These are phyloP conservation scores for Mollisia scopiformis DNA, from an alignment of 2,329 filamentous ascomycete species.

Conservation along the genomic window DNA sequence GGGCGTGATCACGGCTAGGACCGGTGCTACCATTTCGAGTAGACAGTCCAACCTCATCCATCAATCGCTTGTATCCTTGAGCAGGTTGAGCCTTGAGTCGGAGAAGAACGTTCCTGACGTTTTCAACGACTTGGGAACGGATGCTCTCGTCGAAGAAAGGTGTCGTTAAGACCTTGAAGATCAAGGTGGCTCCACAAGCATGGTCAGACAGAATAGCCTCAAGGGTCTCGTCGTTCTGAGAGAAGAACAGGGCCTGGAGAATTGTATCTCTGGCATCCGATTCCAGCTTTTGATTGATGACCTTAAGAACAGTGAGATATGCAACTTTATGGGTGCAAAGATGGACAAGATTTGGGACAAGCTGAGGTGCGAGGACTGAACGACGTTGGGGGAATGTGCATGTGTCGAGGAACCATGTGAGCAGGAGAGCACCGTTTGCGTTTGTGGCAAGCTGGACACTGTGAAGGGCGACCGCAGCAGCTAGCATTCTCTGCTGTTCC, in stretches of 20 bases:
- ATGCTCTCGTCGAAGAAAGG: conserved; percentile 96
- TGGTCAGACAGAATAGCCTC: conserved; percentile 92
- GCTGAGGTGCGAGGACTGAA: conserved; percentile 86
- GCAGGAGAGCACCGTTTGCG: conserved; percentile 87
- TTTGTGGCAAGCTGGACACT: conserved; percentile 96
- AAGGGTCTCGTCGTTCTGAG: conserved; percentile 79
- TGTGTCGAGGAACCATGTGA: conserved; percentile 98
- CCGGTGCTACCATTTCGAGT: conserved; percentile 53
- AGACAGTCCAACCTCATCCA: conserved; percentile 96
- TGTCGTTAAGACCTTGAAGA: conserved; percentile 98
- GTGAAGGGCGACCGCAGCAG: conserved; percentile 92
- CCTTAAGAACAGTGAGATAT: conserved; percentile 94
- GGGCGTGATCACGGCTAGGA: conserved; percentile 34
- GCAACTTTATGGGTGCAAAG: conserved; percentile 98
- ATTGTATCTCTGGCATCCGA: conserved; percentile 89
- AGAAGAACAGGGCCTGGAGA: conserved; percentile 90
- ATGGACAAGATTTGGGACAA: conserved; percentile 91
- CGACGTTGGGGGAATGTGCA: conserved; percentile 93
- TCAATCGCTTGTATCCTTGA: conserved; percentile 96
- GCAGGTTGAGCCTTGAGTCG: conserved; percentile 91
- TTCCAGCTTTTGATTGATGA: conserved; percentile 97
- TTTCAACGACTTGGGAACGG: conserved; percentile 85
- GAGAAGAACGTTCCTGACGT: conserved; percentile 84
- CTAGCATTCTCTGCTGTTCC: conserved; percentile 93
- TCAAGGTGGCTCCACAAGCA: conserved; percentile 88